phyloP scores from a whole-genome alignment of 176 grass and related monocot genomes.

The Eremochloa ophiuroides region DNA sequence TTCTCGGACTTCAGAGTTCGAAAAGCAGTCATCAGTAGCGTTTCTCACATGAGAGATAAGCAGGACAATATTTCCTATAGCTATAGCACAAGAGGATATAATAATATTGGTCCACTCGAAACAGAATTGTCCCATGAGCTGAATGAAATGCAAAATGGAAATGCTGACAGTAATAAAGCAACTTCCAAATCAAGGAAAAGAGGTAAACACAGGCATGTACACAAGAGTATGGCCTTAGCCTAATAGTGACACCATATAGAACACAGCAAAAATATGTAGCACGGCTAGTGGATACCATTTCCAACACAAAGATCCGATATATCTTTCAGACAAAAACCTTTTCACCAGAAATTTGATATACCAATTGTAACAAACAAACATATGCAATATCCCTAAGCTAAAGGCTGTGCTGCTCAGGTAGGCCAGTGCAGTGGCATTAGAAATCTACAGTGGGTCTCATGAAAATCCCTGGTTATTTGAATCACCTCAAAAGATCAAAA shows the following conservation, averaged over 20 bases:
- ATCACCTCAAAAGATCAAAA: not conserved
- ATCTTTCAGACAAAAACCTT: conserved; percentile 9
- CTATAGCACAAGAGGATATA: not conserved
- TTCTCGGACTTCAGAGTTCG: not conserved
- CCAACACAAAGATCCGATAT: not conserved
- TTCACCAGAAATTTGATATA: not conserved
- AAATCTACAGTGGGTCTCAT: conserved; percentile 16
- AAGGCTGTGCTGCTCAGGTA: conserved; percentile 6
- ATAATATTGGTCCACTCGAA: not conserved
- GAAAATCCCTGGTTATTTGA: conserved; percentile 33
- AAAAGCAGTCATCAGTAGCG: not conserved
- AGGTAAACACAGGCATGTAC: not conserved
- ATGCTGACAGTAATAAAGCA: no score
- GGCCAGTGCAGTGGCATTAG: conserved; percentile 1
- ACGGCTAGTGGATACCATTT: not conserved
- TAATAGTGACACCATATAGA: not conserved
- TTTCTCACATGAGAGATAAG: not conserved
- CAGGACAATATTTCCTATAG: not conserved
- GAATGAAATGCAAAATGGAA: not conserved
- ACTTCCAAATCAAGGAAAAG: no score
- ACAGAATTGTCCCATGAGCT: not conserved
- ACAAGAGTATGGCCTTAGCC: not conserved
- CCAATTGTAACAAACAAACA: not conserved
- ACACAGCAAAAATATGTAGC: not conserved
- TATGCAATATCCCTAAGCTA: not conserved